Base-by-base conservation (phyloP, 2,329 filamentous ascomycete genomes). In the Colletotrichum tropicale region DNA sequence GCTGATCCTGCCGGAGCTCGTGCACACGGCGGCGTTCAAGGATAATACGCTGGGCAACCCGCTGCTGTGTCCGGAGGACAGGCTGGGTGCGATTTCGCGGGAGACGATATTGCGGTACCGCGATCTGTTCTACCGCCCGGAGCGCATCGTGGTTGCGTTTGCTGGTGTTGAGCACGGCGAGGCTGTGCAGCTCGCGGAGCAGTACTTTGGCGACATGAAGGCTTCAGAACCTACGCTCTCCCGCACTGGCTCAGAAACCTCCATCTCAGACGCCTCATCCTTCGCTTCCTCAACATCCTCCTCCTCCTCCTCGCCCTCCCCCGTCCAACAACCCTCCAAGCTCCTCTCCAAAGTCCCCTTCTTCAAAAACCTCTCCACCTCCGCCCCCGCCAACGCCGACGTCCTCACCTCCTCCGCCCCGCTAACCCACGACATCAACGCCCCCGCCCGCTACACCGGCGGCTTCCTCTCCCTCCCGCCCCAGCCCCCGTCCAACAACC, bases 21-120 rank as follows among this genome's bases (percentile, higher is more conserved):
- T 98, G 48, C 97, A 99, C 84, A 97, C 96, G 88, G 96, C 97
- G 12, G 97, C 96, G 3, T 99, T 95, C 86, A 97, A 96, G 87
- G 94, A 97, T 83, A 98, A 99, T 86, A 98, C 97, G 0, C 89
- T 99, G 15, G 97, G 97, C 48, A 98, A 98, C 85, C 97, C 97
- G 6, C 85, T 99, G 78, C 87, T 99, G 66, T 99, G 97, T 83
- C 97, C 97, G 0, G 92, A 94, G 81, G 96, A 98, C 80, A 89
- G 96, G 66, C 87, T 99, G 72, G 88, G 87, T 0, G 87, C 91
- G 79, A 99, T 99, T 81, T 90, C 96, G 82, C 91, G 91, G 79
- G 86, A 89, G 32, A 93, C 94, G 9, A 92, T 98, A 68, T 88
- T 94, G 80, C 91, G 93, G 76, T 99, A 99, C 83, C 88, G 96